These are phyloP conservation scores for Suhomyces atakaporum DNA, from an alignment of 1,139 yeast genomes.

Conservation along the genomic window DNA sequence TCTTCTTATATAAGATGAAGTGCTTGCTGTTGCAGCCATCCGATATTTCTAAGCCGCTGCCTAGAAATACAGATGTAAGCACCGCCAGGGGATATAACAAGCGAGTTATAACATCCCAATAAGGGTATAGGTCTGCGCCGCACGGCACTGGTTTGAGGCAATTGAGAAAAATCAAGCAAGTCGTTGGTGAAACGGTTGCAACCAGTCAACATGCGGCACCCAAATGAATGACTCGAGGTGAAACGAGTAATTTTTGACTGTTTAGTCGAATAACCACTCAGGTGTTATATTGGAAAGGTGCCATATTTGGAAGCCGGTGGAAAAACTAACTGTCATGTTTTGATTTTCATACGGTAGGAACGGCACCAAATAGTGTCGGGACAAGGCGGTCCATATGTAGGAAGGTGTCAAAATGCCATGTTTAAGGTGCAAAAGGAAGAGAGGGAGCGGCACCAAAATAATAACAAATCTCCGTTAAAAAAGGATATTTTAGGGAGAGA, in stretches of 20 bases:
- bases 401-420: background rate
- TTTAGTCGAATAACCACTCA: too few relatives aligned
- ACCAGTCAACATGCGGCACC: background rate
- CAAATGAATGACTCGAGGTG: too few relatives aligned
- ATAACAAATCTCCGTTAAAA: too few relatives aligned
- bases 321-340: too few relatives aligned
- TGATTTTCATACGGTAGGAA: background rate
- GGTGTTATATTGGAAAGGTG: too few relatives aligned
- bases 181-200: background rate
- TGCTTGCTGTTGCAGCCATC: background rate
- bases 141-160: background rate
- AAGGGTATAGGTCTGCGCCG: slow-evolving; percentile 1
- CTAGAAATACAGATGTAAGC: background rate
- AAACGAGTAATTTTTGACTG: too few relatives aligned
- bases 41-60: background rate
- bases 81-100: background rate
- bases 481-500: too few relatives aligned
- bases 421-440: background rate
- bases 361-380: background rate
- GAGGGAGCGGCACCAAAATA: background rate
- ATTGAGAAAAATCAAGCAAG: background rate
- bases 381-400: background rate
- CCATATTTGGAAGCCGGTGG: too few relatives aligned
- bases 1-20: background rate
- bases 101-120: background rate